Conservation (phyloP, 192 early-diverging fungal genomes). For the Geranomyces variabilis region DNA sequence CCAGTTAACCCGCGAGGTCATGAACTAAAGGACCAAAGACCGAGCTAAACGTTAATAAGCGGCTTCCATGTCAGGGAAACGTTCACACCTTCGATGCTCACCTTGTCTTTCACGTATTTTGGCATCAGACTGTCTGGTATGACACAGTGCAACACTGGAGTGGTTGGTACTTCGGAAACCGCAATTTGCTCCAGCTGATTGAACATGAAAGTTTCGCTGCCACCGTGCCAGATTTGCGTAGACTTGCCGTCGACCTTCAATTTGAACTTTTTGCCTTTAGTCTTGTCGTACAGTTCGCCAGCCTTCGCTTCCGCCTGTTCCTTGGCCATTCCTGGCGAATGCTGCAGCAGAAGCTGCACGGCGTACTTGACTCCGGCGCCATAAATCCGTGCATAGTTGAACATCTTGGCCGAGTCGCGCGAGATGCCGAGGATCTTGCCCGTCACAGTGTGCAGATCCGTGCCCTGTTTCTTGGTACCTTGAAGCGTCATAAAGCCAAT, state of each 20-base stretch:
- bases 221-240: conserved; percentile 79
- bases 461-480: conserved; percentile 83
- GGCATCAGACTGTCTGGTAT: conserved; percentile 83
- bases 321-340: conserved; percentile 71
- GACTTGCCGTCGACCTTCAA: background rate
- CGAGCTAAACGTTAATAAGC: background rate
- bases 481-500: conserved; percentile 98
- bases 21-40: conserved; percentile 62
- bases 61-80: conserved; percentile 15
- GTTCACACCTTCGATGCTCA: conserved; percentile 17
- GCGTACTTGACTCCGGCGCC: conserved; percentile 90
- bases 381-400: conserved; percentile 96
- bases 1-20: conserved; percentile 94
- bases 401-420: conserved; percentile 88
- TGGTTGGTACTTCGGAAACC: conserved; percentile 67
- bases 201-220: conserved; percentile 93
- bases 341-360: conserved; percentile 74
- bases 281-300: conserved; percentile 71
- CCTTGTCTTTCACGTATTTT: conserved; percentile 40
- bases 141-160: conserved; percentile 84
- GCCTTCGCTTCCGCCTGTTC: conserved; percentile 69
- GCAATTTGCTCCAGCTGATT: conserved; percentile 88
- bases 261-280: conserved; percentile 74
- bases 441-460: conserved; percentile 93
- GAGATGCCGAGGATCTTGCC: conserved; percentile 84